Evolutionary conservation across 306 rosid species (phyloP), one percentile per base, ranked within the genome.

Genomic region (Cucumis melo): DNA sequence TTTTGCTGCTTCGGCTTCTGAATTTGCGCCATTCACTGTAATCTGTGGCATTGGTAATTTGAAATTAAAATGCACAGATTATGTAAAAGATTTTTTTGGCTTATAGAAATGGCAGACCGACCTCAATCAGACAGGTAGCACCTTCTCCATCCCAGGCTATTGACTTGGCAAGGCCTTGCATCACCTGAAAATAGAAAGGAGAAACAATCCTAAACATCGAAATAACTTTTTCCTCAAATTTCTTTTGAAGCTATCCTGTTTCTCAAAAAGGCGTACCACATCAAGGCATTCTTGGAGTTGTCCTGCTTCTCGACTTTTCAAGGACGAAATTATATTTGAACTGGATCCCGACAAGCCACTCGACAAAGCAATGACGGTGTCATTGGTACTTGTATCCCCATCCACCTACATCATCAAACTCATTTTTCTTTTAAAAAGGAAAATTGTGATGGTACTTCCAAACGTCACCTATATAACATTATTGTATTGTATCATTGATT

Each of bases 91-190:
- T 39, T 55, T 58, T 14, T 32, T 32, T 32, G 36, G 72, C 74
- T 78, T 67, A 63, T 81, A 73, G 53, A 65, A 75, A 74, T 66
- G 81, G 81, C 87, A 55, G 24, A 94, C 99, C 96, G 21, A 94
- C 99, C 96, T 94, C 99, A 83, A 92, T 85, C 19, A 94, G 91
- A 87, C 97, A 94, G 16, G 99, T 94, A 75, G 99, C 99, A 75
- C 99, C 97, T 85, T 94, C 97, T 78, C 99, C 99, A 80, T 92
- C 99, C 96, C 96, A 94, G 74, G 97, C 96, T 82, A 94, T 83
- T 55, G 97, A 94, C 86, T 91, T 94, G 65, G 96, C 99, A 76
- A 94, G 99, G 84, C 99, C 96, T 90, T 94, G 96, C 99, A 92
- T 94, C 74, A 92, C 92, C 99, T 92, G 82, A 42, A 79, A 85